Evolutionary conservation across 1,284 basidiomycete genomes (phyloP), one percentile per base, ranked within the genome.

Genomic region (Malassezia pachydermatis): DNA sequence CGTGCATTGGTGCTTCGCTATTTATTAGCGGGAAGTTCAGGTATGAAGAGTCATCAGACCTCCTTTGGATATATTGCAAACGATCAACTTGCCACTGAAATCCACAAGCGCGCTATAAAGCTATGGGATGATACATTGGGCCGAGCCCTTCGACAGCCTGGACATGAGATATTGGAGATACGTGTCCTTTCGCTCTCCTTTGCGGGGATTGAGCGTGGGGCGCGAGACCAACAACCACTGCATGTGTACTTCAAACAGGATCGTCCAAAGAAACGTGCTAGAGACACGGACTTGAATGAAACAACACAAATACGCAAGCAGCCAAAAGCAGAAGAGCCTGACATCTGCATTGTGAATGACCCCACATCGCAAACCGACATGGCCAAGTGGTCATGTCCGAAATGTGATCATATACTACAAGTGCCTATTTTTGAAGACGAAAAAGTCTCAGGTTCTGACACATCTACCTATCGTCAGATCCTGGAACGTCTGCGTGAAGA

Each of bases 71-170:
- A 84, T 69, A 78, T 57, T 16, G 44, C 53, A 1, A 59, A 59
- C 30, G 60, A 65, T 1, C 45, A 55, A n/a, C 43, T 65, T 2
- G 54, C 52, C 3, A 86, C 88, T 6, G 65, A 80, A 51, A 84
- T 98, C 52, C 78, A 82, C 13, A 76, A 79, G n/a, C 80, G 80
- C 32, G 90, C 82, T 1, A 79, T 86, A 60, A 84, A 81, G 67
- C 77, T 98, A 2, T 88, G 90, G 84, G 84, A 82, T 55, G 89
- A 95, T 52, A 30, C 17, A n/a, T 16, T 51, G 13, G 43, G 49
- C 13, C 23, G 19, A n/a, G 20, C 27, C 9, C 35, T 51, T 38
- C 20, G 30, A 5, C 30, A 14, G 11, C 35, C 16, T 1, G 14
- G 29, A 1, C 35, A 2, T 7, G 37, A 27, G 5, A 22, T 28